Percentiles rank a stretch among this genome's conserved stretches.
Evolutionary conservation across 768 basidiomycete species (phyloP).

Genomic region (Hericium coralloides): DNA sequence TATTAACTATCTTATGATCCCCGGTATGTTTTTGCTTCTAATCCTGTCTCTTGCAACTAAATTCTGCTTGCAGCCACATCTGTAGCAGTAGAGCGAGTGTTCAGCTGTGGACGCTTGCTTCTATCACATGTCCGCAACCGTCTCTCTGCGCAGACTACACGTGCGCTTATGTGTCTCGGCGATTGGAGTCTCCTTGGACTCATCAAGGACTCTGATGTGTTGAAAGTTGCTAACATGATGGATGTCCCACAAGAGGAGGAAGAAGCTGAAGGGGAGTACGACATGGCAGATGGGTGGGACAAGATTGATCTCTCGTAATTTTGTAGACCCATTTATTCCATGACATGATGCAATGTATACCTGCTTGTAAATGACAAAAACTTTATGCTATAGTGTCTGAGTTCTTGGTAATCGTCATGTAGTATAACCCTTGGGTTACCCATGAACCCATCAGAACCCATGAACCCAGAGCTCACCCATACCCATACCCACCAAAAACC

Average conservation of each 20-base stretch:
- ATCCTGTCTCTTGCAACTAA: neutral
- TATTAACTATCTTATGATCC: slow-evolving; percentile 18
- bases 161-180: slow-evolving; percentile 1
- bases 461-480: neutral
- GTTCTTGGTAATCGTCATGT: too few relatives aligned
- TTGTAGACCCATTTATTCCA: neutral
- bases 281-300: neutral
- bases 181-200: neutral
- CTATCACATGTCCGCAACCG: slow-evolving; percentile 19
- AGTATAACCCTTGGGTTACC: neutral
- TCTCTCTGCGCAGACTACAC: slow-evolving; percentile 15
- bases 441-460: neutral
- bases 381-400: too few relatives aligned
- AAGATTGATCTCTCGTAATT: neutral
- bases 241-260: too few relatives aligned
- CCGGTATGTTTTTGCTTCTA: neutral
- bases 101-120: slow-evolving; percentile 21
- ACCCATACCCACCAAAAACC: neutral
- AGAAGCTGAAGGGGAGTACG: neutral
- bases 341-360: neutral
- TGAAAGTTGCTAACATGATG: neutral
- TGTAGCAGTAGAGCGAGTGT: slow-evolving; percentile 20
- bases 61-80: slow-evolving; percentile 17
- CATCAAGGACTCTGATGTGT: neutral
- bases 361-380: too few relatives aligned